Evolutionary conservation across 208 protist species (phyloP).

Genomic region (Crithidia brevicula): DNA sequence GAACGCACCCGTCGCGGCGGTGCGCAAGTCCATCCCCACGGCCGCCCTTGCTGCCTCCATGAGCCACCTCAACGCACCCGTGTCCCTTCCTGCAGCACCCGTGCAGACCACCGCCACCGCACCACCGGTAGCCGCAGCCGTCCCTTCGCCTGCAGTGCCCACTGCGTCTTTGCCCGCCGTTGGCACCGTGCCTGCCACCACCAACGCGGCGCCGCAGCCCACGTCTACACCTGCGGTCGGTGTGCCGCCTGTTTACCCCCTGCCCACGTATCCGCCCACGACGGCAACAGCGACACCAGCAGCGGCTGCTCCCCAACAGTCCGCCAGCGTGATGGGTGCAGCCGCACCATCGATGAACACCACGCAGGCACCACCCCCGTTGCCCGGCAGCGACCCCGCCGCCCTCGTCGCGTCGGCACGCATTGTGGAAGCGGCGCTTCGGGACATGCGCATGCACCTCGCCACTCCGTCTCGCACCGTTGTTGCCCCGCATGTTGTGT

Average conservation of each 20-base stretch:
- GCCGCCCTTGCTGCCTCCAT: conserved; percentile 1
- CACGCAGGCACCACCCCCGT: background rate
- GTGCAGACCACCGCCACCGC: conserved; percentile 1
- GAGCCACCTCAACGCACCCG: too few relatives aligned
- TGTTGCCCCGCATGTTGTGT: conserved; percentile 45
- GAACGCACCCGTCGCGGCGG: conserved; percentile 8
- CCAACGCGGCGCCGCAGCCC: background rate
- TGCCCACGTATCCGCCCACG: background rate
- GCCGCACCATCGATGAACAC: background rate
- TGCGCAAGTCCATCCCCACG: conserved; percentile 23
- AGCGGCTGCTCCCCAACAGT: too few relatives aligned
- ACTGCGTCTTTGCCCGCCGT: background rate
- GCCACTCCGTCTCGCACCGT: conserved; percentile 26
- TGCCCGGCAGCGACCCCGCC: conserved; percentile 1
- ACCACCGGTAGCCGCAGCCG: too few relatives aligned
- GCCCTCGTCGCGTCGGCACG: conserved; percentile 2
- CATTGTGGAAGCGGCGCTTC: conserved; percentile 21
- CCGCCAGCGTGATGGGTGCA: background rate
- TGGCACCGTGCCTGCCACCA: conserved; percentile 3
- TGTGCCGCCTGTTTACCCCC: background rate
- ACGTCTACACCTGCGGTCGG: conserved; percentile 4
- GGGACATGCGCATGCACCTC: conserved; percentile 12
- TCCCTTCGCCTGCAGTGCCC: too few relatives aligned
- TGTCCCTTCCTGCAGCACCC: too few relatives aligned
- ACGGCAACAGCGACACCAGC: too few relatives aligned